Percentiles rank a stretch among this genome's conserved stretches.
These are phyloP conservation scores for Ophiostoma sp. DNA, from an alignment of 2,329 filamentous ascomycete genomes.

Conservation along the genomic window DNA sequence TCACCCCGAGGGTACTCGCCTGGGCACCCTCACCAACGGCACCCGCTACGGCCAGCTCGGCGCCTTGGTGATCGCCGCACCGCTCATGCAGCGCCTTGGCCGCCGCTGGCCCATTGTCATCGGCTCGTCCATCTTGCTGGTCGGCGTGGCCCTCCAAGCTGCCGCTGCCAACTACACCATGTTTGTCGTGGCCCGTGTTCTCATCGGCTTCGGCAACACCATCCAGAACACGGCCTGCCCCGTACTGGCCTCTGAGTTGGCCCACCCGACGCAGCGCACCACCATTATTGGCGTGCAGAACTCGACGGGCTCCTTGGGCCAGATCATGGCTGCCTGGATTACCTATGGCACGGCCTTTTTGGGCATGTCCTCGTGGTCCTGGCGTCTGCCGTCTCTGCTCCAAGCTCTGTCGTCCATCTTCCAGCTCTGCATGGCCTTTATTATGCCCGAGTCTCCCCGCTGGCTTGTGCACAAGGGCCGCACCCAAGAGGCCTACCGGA, in stretches of 20 bases:
- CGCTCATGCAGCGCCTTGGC: conserved; percentile 59
- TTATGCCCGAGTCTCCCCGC: conserved; percentile 27
- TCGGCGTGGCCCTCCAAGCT: conserved; percentile 74
- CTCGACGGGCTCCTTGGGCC: conserved; percentile 78
- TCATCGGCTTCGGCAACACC: conserved; percentile 65
- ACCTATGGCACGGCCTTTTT: conserved; percentile 59
- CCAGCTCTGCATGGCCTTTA: conserved; percentile 24
- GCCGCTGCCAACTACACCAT: conserved; percentile 60
- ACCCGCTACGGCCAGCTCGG: conserved; percentile 30
- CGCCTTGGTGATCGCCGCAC: conserved; percentile 18
- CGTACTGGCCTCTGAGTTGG: conserved; percentile 55
- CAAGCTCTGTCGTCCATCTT: conserved; percentile 36
- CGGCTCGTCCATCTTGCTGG: conserved; percentile 68
- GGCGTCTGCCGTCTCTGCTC: conserved; percentile 47
- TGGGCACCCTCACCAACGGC: conserved; percentile 36
- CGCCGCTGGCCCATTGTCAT: conserved; percentile 70
- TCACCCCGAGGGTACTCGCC: conserved; percentile 33
- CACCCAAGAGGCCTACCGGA: conserved; percentile 43
- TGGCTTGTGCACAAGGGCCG: conserved; percentile 24
- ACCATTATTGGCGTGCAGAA: conserved; percentile 74
- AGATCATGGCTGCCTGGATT: conserved; percentile 73
- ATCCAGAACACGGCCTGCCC: conserved; percentile 40
- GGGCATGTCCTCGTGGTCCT: conserved; percentile 32
- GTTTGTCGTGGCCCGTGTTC: conserved; percentile 67
- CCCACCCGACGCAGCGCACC: conserved; percentile 75